Evolutionary conservation across 1,284 basidiomycete genomes (phyloP).

Genomic region (Puccinia sorghi): DNA sequence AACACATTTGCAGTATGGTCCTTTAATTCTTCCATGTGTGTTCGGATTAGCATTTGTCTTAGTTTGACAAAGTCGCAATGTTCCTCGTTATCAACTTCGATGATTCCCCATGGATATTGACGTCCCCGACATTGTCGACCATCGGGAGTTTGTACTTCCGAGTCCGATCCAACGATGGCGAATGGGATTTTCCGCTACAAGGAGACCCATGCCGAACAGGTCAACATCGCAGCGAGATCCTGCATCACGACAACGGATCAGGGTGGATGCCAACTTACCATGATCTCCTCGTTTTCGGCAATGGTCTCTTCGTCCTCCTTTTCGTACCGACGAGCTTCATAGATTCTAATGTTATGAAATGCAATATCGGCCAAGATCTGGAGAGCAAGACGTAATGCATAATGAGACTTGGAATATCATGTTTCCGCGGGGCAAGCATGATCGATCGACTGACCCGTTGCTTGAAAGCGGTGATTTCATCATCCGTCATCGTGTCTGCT

Average conservation of each 20-base stretch:
- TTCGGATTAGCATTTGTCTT: slow-evolving; percentile 94
- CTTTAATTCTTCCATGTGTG: slow-evolving; percentile 95
- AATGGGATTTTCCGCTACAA: slow-evolving; percentile 88
- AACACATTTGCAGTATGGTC: slow-evolving; percentile 90
- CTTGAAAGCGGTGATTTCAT: slow-evolving; percentile 89
- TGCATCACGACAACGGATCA: background rate
- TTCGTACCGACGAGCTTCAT: slow-evolving; percentile 91
- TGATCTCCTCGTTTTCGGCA: slow-evolving; percentile 91
- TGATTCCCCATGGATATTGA: slow-evolving; percentile 92
- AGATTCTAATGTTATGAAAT: slow-evolving; percentile 90
- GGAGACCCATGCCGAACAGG: background rate
- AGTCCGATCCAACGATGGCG: slow-evolving; percentile 89
- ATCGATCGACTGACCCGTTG: slow-evolving; percentile 66
- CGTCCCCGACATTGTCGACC: slow-evolving; percentile 88
- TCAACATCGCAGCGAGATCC: background rate
- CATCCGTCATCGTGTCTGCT: slow-evolving; percentile 92
- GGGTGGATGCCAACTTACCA: slow-evolving; percentile 60
- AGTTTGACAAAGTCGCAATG: slow-evolving; percentile 99
- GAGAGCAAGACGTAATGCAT: slow-evolving; percentile 17
- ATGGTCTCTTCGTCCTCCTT: slow-evolving; percentile 96
- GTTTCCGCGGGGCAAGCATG: background rate
- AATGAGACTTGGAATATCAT: background rate
- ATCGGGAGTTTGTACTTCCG: slow-evolving; percentile 74
- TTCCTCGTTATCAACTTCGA: slow-evolving; percentile 96
- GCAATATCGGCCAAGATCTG: slow-evolving; percentile 87